Percentiles rank a stretch among this genome's conserved stretches.
phyloP scores from a whole-genome alignment of 768 basidiomycete species.

The Rhodosporidiobolus odoratus region DNA sequence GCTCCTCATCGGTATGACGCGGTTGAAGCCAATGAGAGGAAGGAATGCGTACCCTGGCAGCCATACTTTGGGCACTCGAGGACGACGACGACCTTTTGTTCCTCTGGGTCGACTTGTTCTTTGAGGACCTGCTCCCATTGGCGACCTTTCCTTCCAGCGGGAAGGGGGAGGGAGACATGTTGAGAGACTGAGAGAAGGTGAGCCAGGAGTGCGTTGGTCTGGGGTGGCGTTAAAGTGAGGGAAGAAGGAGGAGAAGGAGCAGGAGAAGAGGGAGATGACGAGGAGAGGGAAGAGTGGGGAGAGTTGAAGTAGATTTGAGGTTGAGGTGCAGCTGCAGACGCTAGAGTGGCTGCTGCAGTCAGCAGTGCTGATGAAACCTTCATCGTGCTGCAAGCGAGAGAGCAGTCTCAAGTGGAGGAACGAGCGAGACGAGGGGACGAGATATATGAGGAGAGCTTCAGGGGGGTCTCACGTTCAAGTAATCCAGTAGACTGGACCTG shows the following conservation, averaged over 20 bases:
- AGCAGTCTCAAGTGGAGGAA: not conserved
- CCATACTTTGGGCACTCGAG: constrained; percentile 29
- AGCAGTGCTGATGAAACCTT: too few relatives aligned
- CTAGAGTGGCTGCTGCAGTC: not conserved
- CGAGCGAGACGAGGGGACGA: not conserved
- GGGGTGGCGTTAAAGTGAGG: constrained; percentile 4
- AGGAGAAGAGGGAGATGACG: not conserved
- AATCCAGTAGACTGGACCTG: too few relatives aligned
- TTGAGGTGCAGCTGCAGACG: not conserved
- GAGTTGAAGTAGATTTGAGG: constrained; percentile 11
- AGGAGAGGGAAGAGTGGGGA: not conserved
- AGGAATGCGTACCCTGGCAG: constrained; percentile 9
- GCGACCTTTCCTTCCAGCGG: not conserved
- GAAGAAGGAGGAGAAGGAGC: not conserved
- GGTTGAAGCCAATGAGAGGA: not conserved
- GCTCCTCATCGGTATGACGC: too few relatives aligned
- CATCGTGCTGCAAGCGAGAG: not conserved
- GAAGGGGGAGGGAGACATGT: constrained; percentile 19
- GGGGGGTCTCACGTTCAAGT: not conserved
- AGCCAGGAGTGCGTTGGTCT: constrained; percentile 37
- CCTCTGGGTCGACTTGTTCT: not conserved
- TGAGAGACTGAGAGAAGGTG: constrained; percentile 33
- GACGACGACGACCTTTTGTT: constrained; percentile 24
- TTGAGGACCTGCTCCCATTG: constrained; percentile 14
- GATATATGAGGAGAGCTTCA: not conserved